Conservation (phyloP, 169 alveolate species). For the Cryptosporidium ryanae region DNA sequence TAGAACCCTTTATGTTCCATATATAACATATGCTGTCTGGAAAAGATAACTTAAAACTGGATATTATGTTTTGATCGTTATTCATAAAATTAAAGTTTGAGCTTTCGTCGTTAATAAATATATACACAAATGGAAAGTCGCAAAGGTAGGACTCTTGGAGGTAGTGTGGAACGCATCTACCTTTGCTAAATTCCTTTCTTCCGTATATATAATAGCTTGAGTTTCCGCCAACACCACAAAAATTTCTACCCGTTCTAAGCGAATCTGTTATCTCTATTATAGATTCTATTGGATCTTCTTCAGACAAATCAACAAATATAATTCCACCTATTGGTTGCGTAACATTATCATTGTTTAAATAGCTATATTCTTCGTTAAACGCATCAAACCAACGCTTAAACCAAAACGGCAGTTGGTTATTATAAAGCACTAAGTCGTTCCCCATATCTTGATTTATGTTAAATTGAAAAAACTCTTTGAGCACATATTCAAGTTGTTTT, state of each 20-base stretch:
- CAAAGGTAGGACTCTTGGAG: constrained; percentile 55
- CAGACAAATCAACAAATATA: constrained; percentile 53
- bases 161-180: constrained; percentile 39
- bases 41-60: constrained; percentile 50
- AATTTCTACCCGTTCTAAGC: constrained; percentile 42
- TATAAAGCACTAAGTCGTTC: not conserved
- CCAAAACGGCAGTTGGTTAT: constrained; percentile 58
- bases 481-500: constrained; percentile 26
- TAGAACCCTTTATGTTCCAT: constrained; percentile 57
- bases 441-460: not conserved
- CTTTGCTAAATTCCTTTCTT: not conserved
- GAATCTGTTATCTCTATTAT: constrained; percentile 29
- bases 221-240: constrained; percentile 56
- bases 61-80: constrained; percentile 43
- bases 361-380: constrained; percentile 8
- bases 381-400: constrained; percentile 57
- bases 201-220: constrained; percentile 50
- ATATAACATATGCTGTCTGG: constrained; percentile 60
- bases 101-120: constrained; percentile 49
- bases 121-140: constrained; percentile 56
- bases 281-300: constrained; percentile 59
- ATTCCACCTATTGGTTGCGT: constrained; percentile 73
- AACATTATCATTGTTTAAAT: constrained; percentile 26
- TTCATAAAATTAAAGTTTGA: constrained; percentile 14
- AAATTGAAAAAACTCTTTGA: constrained; percentile 42